Evolutionary conservation across 1,284 basidiomycete species (phyloP).

Genomic region (Trametes sp.): DNA sequence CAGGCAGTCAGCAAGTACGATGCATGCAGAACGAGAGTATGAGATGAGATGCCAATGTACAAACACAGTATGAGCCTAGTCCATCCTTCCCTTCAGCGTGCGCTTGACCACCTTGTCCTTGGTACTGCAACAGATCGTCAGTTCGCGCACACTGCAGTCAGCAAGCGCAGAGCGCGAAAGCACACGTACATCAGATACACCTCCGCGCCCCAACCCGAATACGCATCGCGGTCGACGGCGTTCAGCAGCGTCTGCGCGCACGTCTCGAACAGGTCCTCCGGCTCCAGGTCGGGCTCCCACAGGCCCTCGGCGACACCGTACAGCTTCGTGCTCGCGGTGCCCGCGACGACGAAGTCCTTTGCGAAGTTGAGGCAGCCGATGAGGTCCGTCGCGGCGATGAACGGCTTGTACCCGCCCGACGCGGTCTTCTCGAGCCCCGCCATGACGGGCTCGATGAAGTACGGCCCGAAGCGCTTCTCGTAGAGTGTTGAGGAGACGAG

Average conservation of each 20-base stretch:
- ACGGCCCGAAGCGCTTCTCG: conserved; percentile 95
- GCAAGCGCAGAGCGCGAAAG: neutral
- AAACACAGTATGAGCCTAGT: conserved; percentile 56
- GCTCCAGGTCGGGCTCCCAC: conserved; percentile 97
- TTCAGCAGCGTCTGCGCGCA: conserved; percentile 97
- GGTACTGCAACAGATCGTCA: conserved; percentile 59
- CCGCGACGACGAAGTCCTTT: conserved; percentile 97
- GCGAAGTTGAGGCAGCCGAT: conserved; percentile 97
- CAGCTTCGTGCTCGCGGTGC: conserved; percentile 92
- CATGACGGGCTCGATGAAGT: conserved; percentile 97
- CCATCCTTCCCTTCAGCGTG: conserved; percentile 91
- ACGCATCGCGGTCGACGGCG: conserved; percentile 95
- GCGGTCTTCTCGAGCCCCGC: conserved; percentile 88
- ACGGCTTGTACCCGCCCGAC: conserved; percentile 82
- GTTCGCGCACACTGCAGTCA: too few relatives aligned
- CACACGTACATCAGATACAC: conserved; percentile 93
- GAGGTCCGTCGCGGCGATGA: conserved; percentile 95
- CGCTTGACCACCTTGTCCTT: conserved; percentile 88
- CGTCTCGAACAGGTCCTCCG: conserved; percentile 98
- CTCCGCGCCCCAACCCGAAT: conserved; percentile 95
- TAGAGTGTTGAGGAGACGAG: conserved; percentile 98
- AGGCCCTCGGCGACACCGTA: conserved; percentile 98
- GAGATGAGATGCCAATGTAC: conserved; percentile 25
- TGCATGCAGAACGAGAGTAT: neutral
- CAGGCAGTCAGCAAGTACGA: neutral